A percentile compares a stretch with the other conserved stretches of the same genome.
Evolutionary conservation across 1,139 yeast species (phyloP).

Genomic region (Cylindricascospora bacillispora): DNA sequence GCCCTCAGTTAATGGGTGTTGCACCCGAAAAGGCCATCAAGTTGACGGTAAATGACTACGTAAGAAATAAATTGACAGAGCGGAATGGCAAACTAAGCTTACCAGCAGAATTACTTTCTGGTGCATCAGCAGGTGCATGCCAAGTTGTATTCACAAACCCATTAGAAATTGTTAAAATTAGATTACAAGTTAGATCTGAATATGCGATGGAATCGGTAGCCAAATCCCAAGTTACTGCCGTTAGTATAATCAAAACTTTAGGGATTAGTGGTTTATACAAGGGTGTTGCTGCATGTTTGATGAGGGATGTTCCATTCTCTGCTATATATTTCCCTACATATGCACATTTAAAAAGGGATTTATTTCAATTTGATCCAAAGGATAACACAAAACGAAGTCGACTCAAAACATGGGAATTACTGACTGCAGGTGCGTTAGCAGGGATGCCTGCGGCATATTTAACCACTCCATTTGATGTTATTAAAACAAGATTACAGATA

Average conservation of each 20-base stretch:
- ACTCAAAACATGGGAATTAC: constrained; percentile 70
- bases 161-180: constrained; percentile 85
- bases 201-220: constrained; percentile 22
- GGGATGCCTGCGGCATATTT: constrained; percentile 97
- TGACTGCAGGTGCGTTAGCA: constrained; percentile 84
- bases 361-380: constrained; percentile 74
- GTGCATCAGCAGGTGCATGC: constrained; percentile 92
- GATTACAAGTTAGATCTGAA: constrained; percentile 90
- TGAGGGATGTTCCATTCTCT: constrained; percentile 93
- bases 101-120: constrained; percentile 71
- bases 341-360: constrained; percentile 75
- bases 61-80: constrained; percentile 60
- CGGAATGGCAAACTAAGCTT: constrained; percentile 44
- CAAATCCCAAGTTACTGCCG: constrained; percentile 38
- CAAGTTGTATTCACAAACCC: constrained; percentile 96
- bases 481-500: constrained; percentile 87
- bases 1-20: constrained; percentile 91
- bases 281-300: constrained; percentile 83
- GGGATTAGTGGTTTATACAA: constrained; percentile 81
- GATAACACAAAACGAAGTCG: constrained; percentile 32
- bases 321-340: constrained; percentile 97
- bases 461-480: constrained; percentile 94
- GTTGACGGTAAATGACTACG: constrained; percentile 83
- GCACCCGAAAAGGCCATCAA: constrained; percentile 98
- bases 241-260: constrained; percentile 61